Conservation (phyloP, 2,329 filamentous ascomycete species). For the Tolypocladium capitatum region DNA sequence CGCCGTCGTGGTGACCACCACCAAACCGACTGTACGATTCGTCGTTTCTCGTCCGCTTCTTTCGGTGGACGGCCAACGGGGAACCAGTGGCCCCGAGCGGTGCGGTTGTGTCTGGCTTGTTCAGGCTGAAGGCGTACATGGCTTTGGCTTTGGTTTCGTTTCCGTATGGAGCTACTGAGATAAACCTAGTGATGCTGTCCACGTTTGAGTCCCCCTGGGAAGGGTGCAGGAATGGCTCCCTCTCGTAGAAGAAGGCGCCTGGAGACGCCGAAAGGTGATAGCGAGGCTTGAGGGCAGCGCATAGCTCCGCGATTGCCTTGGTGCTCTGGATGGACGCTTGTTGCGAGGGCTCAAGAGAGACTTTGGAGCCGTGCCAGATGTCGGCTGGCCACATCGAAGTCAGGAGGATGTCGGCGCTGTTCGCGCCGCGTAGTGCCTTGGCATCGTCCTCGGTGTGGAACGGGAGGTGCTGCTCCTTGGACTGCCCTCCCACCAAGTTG, state of each 20-base stretch:
- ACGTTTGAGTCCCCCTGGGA: conserved; percentile 30
- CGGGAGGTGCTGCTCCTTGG: conserved; percentile 61
- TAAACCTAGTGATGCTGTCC: conserved; percentile 67
- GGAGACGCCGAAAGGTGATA: conserved; percentile 74
- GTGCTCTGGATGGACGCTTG: conserved; percentile 38
- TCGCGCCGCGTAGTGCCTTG: conserved; percentile 59
- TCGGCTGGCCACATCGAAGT: conserved; percentile 75
- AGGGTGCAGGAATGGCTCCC: conserved; percentile 80
- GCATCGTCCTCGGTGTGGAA: conserved; percentile 68
- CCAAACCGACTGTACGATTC: conserved; percentile 44
- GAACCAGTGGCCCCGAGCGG: conserved; percentile 63
- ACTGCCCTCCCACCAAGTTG: conserved; percentile 46
- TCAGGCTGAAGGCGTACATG: conserved; percentile 66
- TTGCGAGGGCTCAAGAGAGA: conserved; percentile 40
- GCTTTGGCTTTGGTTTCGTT: conserved; percentile 68
- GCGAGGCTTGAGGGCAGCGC: conserved; percentile 66
- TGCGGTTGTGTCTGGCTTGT: conserved; percentile 48
- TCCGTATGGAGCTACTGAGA: conserved; percentile 70
- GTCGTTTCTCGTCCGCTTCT: conserved; percentile 41
- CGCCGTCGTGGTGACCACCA: conserved; percentile 28
- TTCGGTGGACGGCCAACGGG: conserved; percentile 47
- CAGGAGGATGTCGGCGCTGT: conserved; percentile 72
- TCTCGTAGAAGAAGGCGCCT: conserved; percentile 62
- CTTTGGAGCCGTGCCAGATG: conserved; percentile 56
- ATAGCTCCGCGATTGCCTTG: conserved; percentile 66